Conservation (phyloP, 306 rosid species). For the Alnus glutinosa region DNA sequence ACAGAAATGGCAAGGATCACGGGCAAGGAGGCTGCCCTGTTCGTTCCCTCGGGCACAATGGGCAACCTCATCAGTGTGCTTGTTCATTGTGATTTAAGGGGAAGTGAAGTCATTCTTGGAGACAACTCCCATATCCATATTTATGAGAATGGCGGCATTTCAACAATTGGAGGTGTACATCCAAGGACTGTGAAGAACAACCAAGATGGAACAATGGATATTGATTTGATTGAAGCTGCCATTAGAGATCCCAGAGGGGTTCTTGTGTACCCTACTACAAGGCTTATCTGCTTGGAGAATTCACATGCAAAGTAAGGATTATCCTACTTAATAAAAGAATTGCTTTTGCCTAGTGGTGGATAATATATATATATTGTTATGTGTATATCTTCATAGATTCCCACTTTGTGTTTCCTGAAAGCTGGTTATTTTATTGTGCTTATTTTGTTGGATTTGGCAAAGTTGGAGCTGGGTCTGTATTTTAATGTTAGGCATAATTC, state of each 20-base stretch:
- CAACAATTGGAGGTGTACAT: slow-evolving; percentile 93
- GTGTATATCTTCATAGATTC: slow-evolving; percentile 1
- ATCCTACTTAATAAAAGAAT: not conserved
- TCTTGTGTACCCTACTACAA: slow-evolving; percentile 69
- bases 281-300: slow-evolving; percentile 94
- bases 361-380: not conserved
- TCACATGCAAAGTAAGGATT: slow-evolving; percentile 80
- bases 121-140: slow-evolving; percentile 72
- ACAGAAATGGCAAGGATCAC: slow-evolving; percentile 66
- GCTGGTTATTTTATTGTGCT: not conserved
- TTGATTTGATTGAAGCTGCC: slow-evolving; percentile 69
- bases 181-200: slow-evolving; percentile 69
- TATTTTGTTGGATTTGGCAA: not conserved
- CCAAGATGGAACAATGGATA: slow-evolving; percentile 84
- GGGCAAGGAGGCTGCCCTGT: slow-evolving; percentile 89
- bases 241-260: slow-evolving; percentile 70
- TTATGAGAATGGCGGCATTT: slow-evolving; percentile 86
- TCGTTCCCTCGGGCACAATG: slow-evolving; percentile 97
- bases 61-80: slow-evolving; percentile 90
- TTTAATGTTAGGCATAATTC: not conserved
- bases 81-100: slow-evolving; percentile 81
- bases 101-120: slow-evolving; percentile 92
- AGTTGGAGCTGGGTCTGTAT: not conserved
- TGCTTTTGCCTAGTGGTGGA: not conserved
- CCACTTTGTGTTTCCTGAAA: not conserved